Conservation (phyloP, 73 alveolate genomes). For the Breviolum minutum region DNA sequence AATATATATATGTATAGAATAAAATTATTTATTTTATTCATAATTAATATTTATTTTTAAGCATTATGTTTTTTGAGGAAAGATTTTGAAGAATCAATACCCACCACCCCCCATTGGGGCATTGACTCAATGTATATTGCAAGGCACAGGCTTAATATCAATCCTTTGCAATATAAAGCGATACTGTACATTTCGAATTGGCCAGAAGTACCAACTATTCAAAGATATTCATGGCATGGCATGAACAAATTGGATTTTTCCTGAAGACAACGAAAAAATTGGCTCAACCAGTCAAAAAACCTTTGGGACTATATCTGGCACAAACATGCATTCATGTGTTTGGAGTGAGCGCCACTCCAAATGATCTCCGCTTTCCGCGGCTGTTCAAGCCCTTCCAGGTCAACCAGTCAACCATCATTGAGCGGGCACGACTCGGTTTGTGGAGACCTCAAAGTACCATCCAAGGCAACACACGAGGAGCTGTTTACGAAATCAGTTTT, state of each 20-base stretch:
- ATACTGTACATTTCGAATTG: neutral
- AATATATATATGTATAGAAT: neutral
- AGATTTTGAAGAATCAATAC: neutral
- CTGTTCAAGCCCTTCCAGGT: neutral
- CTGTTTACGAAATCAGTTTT: no score
- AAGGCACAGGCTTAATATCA: neutral
- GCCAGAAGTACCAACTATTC: constrained; percentile 7
- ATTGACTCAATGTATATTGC: neutral
- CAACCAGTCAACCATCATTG: constrained; percentile 14
- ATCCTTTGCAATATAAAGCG: neutral
- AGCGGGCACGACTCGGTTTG: constrained; percentile 30
- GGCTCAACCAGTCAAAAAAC: no score
- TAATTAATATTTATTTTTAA: neutral
- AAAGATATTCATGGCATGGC: neutral
- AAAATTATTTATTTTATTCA: neutral
- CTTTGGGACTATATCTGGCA: neutral
- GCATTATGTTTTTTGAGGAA: neutral
- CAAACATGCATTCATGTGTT: neutral
- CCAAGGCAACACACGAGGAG: no score
- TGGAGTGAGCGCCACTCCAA: neutral
- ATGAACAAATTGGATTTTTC: neutral
- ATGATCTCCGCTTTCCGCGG: neutral
- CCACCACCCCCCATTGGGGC: neutral
- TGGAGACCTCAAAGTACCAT: neutral
- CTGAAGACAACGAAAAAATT: neutral